Percentiles rank a stretch among this genome's conserved stretches.
These are phyloP conservation scores for Gliomastix tumulicola DNA, from an alignment of 2,329 filamentous ascomycete species.

Conservation along the genomic window DNA sequence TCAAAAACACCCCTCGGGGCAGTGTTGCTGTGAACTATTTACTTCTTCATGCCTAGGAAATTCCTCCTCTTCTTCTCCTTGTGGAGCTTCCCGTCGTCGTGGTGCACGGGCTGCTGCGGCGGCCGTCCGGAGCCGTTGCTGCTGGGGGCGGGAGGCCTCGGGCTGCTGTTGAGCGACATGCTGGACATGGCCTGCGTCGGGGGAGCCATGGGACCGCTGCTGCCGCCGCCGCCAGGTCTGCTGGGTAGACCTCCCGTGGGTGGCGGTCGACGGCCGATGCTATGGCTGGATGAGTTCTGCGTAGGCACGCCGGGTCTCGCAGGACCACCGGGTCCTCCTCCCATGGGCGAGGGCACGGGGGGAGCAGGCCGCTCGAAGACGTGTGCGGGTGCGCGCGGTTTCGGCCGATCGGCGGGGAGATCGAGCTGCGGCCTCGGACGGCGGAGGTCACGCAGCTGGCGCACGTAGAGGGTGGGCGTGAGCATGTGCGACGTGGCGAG, in stretches of 20 bases:
- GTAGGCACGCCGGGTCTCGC: conserved; percentile 6
- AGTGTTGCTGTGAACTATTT: too few relatives aligned
- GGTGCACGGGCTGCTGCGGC: conserved; percentile 11
- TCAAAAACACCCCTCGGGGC: too few relatives aligned
- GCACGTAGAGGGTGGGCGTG: conserved; percentile 73
- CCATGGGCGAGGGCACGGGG: conserved; percentile 28
- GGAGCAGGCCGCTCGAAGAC: conserved; percentile 68
- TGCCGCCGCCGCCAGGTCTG: not conserved
- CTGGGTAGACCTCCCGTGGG: too few relatives aligned
- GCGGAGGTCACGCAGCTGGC: conserved; percentile 75
- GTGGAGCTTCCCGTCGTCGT: conserved; percentile 31
- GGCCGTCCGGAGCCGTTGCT: conserved; percentile 3
- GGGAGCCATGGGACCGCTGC: conserved; percentile 24
- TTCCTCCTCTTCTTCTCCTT: conserved; percentile 59
- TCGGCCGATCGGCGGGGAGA: conserved; percentile 73
- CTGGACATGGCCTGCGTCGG: conserved; percentile 49
- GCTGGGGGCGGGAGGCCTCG: conserved; percentile 13
- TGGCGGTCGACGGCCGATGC: conserved; percentile 6
- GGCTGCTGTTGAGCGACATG: conserved; percentile 38
- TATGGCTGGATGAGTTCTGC: too few relatives aligned
- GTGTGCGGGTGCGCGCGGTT: conserved; percentile 76
- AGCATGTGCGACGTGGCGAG: conserved; percentile 90
- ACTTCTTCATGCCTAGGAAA: conserved; percentile 54
- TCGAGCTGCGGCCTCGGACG: conserved; percentile 68
- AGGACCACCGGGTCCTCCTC: conserved; percentile 8